Evolutionary conservation across 2,329 filamentous ascomycete species (phyloP), one percentile per base, ranked within the genome.

Genomic region (Pseudogymnoascus sp.): DNA sequence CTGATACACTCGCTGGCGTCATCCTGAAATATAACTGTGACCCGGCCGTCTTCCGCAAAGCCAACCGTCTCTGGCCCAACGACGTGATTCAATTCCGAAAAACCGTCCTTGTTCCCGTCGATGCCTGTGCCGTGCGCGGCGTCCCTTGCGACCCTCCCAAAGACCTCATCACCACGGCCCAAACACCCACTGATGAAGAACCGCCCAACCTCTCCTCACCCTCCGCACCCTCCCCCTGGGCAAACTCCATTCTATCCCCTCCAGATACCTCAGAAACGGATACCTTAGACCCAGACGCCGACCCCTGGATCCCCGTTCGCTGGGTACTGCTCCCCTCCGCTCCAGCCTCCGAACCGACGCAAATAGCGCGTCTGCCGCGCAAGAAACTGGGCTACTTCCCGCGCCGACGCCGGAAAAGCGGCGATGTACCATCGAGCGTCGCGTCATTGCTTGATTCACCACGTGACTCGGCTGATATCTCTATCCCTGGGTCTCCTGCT

Each of bases 1-100:
- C 83, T 48, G 94, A 99, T 75, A 97, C 92, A 1, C 86, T 97
- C 68, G 92, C 92, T 1, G 93, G 94, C 2, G 86, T 99, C 59
- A 88, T 94, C 60, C 87, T 99, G 66, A 89, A 87, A 69, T 99
- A 95, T 74, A 88, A 90, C 69, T 97, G 93, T 73, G 85, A 89
- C 65, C 86, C 92, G 62, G 88, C 92, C 58, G 82, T 88, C 1
- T 87, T 99, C 67, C 83, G 90, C 63, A 94, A 90, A 72, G 87
- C 91, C 39, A 99, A 99, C 72, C 86, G 94, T 9, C 86, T 99
- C 70, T 99, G 94, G 94, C 90, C 92, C 5, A 90, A 92, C 66
- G 94, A 97, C 72, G 91, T 86, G 65, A 88, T 97, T 36, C 93
- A 97, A 72, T 85, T 87, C 58, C 86, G 92, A 63, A 90, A 90